phyloP scores from a whole-genome alignment of 345 rosid genomes.

The Populus pruinosa region DNA sequence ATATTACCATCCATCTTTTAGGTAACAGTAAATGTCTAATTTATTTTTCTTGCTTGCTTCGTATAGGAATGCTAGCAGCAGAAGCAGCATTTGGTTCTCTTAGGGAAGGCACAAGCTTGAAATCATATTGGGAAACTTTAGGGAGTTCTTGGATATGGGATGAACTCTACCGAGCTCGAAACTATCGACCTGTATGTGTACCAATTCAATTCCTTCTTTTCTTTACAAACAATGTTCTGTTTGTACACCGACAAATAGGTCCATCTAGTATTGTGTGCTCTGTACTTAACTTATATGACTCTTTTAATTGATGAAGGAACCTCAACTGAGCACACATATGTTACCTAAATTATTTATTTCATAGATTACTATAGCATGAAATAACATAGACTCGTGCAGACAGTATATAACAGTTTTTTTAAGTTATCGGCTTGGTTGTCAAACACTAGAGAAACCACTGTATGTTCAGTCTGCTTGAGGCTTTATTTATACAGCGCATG shows the following conservation, averaged over 20 bases:
- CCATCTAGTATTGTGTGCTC: not conserved
- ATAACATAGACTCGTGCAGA: not conserved
- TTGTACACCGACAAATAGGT: no score
- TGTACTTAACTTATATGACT: not conserved
- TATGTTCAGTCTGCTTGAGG: not conserved
- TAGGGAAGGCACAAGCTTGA: conserved; percentile 54
- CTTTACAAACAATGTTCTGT: not conserved
- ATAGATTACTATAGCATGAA: not conserved
- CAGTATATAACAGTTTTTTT: not conserved
- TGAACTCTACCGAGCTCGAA: conserved; percentile 71
- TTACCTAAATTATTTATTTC: not conserved
- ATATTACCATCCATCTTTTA: not conserved
- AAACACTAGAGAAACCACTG: not conserved
- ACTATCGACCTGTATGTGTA: conserved; percentile 81
- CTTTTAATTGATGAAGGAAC: not conserved
- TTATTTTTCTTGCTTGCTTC: not conserved
- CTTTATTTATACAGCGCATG: not conserved
- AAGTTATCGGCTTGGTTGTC: not conserved
- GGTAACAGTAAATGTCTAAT: not conserved
- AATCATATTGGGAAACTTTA: conserved; percentile 66
- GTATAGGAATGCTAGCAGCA: conserved; percentile 91
- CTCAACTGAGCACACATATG: not conserved
- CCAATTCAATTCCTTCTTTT: conserved; percentile 3
- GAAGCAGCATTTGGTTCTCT: conserved; percentile 77
- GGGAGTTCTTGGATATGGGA: conserved; percentile 88